Base-by-base conservation (phyloP, 169 alveolate species). In the Plasmodium coatneyi region DNA sequence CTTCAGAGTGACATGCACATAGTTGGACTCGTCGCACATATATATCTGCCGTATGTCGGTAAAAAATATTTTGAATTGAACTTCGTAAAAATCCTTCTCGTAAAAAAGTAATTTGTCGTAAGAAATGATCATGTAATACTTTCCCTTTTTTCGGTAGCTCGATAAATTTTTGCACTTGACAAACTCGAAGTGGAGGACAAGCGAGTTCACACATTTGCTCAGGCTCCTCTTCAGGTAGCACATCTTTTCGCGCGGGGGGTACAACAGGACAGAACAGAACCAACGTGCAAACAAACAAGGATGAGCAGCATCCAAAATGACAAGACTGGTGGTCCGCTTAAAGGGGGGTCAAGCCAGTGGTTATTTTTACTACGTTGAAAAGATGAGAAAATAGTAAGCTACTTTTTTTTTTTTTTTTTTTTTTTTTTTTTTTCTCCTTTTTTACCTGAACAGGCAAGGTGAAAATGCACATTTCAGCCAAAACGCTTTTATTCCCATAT, bases 91-190 rank as follows among this genome's bases (percentile, higher is more conserved):
- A 52, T 84, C 92, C 32, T 72, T 84, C 66, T 84, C 80, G 60
- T 84, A 84, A 84, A 84, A 84, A 36, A 84, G 32, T 49, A 84
- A 46, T 4, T 84, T 19, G n/a, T 84, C 92, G 41, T 72, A 84
- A 84, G 92, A 46, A 39, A 84, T 74, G 16, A 84, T 39, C 30
- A 84, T 30, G 41, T 84, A 84, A 74, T 72, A 84, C 30, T 84
- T 84, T 34, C 92, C 92, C 54, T 66, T 84, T 32, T 84, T 84
- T 32, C 34, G 34, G 19, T 84, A 74, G 60, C 78, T 46, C 56
- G 46, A 25, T 46, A 84, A 74, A 76, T 84, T 84, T 84, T 84
- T 84, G 43, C 92, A 84, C 78, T 84, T 84, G 19, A 84, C 92
- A 74, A 72, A 84, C 39, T 84, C 92, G 4, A 84, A 84, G 41